Percentiles rank a stretch among this genome's conserved stretches.
Evolutionary conservation across 495 filamentous ascomycete species (phyloP).

Genomic region (Talaromyces proteolyticus): DNA sequence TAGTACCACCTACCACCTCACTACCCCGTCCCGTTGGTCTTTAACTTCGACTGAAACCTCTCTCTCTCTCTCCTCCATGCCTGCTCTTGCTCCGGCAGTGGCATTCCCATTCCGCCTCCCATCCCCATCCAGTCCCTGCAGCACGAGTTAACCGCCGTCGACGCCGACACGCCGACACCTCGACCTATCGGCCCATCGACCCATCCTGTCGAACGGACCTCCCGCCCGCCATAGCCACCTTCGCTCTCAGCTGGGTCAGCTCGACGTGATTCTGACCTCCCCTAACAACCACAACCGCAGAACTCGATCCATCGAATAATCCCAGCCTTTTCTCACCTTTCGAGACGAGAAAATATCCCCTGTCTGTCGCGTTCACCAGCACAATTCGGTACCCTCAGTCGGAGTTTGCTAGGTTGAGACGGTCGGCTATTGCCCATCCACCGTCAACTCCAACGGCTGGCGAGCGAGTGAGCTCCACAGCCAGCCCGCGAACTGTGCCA

Average conservation of each 20-base stretch:
- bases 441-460: no score
- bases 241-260: neutral
- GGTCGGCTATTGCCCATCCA: no score
- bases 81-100: slow-evolving; percentile 1
- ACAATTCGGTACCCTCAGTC: no score
- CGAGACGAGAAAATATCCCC: no score
- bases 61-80: slow-evolving; percentile 16
- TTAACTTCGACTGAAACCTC: slow-evolving; percentile 24
- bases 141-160: neutral
- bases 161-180: neutral
- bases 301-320: no score
- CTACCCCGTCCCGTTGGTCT: slow-evolving; percentile 15
- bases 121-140: neutral
- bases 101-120: neutral
- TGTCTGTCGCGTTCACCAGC: no score
- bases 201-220: neutral
- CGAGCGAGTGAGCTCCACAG: no score
- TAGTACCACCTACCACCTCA: neutral
- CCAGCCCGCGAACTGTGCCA: no score
- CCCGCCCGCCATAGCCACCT: neutral
- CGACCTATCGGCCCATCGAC: neutral
- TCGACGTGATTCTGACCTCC: no score
- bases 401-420: no score
- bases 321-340: no score
- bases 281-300: no score